These are phyloP conservation scores for Epithemia pelagica DNA, from an alignment of 108 stramenopile species.

Conservation along the genomic window DNA sequence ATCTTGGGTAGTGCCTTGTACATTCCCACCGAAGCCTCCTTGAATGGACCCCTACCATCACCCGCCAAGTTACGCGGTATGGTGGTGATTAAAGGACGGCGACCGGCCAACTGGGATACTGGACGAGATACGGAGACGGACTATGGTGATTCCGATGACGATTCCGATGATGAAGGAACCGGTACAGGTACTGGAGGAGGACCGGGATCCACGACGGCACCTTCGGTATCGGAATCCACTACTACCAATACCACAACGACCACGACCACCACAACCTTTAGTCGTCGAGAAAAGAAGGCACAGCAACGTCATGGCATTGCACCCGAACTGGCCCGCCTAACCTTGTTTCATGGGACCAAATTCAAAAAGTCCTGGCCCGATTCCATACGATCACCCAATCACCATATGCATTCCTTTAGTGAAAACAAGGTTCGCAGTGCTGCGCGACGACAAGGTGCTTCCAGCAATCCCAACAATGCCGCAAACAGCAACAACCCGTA, in stretches of 20 bases:
- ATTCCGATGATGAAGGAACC: slow-evolving; percentile 26
- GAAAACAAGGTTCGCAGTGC: slow-evolving; percentile 52
- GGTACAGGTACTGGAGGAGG: slow-evolving; percentile 6
- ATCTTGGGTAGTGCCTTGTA: slow-evolving; percentile 70
- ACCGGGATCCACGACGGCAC: not conserved
- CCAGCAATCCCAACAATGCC: slow-evolving; percentile 15
- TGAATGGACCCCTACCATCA: slow-evolving; percentile 51
- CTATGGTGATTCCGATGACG: slow-evolving; percentile 30
- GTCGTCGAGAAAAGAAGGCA: not conserved
- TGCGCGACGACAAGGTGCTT: slow-evolving; percentile 11
- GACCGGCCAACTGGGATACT: slow-evolving; percentile 15
- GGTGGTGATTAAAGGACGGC: slow-evolving; percentile 81
- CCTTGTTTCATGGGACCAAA: slow-evolving; percentile 62
- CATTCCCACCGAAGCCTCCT: slow-evolving; percentile 49
- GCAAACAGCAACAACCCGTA: not conserved
- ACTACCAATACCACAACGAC: not conserved
- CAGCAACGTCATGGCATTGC: slow-evolving; percentile 18
- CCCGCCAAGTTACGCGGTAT: slow-evolving; percentile 70
- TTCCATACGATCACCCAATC: slow-evolving; percentile 30
- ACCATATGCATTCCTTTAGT: slow-evolving; percentile 77
- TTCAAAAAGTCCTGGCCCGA: slow-evolving; percentile 34
- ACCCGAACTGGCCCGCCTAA: slow-evolving; percentile 64
- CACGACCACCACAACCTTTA: not conserved
- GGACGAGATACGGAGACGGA: slow-evolving; percentile 22
- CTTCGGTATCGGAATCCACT: not conserved